Base-by-base conservation (phyloP, 2,329 filamentous ascomycete species). In the Shiraia sp. region DNA sequence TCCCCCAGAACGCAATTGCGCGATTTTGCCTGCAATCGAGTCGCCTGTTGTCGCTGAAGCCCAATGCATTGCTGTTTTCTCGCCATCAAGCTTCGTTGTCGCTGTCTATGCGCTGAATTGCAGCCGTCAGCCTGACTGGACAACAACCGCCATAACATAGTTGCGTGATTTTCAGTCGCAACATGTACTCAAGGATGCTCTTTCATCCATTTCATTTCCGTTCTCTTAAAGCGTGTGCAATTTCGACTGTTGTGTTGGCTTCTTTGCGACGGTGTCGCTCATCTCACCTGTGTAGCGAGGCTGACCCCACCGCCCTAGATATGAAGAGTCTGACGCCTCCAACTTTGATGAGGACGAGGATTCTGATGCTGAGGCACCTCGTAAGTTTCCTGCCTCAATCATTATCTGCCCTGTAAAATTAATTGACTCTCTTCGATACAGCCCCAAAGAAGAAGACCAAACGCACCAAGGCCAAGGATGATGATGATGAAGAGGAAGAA, bases 361-460 rank as follows among this genome's bases (percentile, higher is more conserved):
- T n/a, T 63, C 61, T 4, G 63, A 65, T 19, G 65, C 58, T 7
- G 62, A 63, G 40, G 67, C 59, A 38, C 65, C 63, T 47, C 65
- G 63, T 68, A 57, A 65, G 63, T 56, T 23, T 22, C 12, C 16
- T 3, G 12, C 6, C 31, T 23, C 12, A 10, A 25, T 22, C 10
- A 22, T 10, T 5, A 26, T 17, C 13, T 10, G 3, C n/a, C 32
- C n/a, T 32, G 13, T 23, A n/a, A 25, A 10, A 16, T 12, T 23
- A 35, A 24, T 12, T 42, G n/a, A 49, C 37, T 15, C 17, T 22
- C 17, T 14, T 10, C 22, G 32, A 22, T 22, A 8, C 19, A 65
- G 65, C 65, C 26, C 63, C 63, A 35, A 68, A 63, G 57, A 66
- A 69, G 53, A 65, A 67, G 51, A 49, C 63, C 33, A 61, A 59